Base-by-base conservation (phyloP, 1,284 basidiomycete genomes). In the Fomitopsis schrenkii region DNA sequence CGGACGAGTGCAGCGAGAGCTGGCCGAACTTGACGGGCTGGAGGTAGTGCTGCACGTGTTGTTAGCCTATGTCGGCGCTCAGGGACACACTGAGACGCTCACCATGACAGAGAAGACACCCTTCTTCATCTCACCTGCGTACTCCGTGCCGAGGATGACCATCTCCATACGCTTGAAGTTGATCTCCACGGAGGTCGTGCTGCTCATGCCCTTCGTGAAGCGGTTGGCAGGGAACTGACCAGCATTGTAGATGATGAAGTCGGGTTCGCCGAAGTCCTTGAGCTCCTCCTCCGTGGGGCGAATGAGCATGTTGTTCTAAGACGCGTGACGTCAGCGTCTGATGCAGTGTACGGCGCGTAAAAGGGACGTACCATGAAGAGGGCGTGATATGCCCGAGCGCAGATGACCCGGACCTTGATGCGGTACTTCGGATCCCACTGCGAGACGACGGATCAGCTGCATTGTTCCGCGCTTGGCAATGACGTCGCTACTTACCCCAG, bases 111-210 rank as follows among this genome's bases (percentile, higher is more conserved):
- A 95, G 84, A 99, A 99, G 76, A 99, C 94, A 77, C 97, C 97
- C 88, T 99, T 99, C 85, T 99, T 99, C 97, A 99, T 99, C 83
- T 99, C 97, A 66, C 97, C 97, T 58, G 97, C 97, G 77, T 99
- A 99, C 77, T 99, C 97, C 60, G 97, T 98, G 65, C 97, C 97
- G 71, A 99, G 93, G 74, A 99, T 99, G 74, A 99, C 96, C 97
- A 99, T 99, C 80, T 99, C 97, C 93, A 96, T 98, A 62, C 97
- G 94, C 85, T 98, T 98, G 81, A 99, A 99, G 88, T 99, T 99
- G 83, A 99, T 94, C 82, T 98, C 97, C 61, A 99, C 97, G 22
- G 96, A 98, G 33, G 97, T 99, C 52, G 96, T 93, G 40, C 95
- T 98, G 65, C 95, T 97, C 97, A 99, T 99, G 77, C 97, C 97